Evolutionary conservation across 768 basidiomycete genomes (phyloP).

Genomic region (Russula lepida): DNA sequence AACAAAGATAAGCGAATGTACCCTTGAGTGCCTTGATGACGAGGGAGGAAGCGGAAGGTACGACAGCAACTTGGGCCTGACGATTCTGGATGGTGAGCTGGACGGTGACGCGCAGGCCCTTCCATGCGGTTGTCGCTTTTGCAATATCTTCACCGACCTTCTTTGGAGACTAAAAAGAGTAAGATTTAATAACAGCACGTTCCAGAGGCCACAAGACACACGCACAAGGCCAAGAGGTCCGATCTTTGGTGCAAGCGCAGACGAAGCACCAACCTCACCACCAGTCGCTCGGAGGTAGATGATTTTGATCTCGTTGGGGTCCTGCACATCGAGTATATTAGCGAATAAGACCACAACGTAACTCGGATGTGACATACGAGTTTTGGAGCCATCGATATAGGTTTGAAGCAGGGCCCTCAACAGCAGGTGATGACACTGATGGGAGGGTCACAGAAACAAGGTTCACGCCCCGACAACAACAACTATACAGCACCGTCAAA

Average conservation of each 20-base stretch:
- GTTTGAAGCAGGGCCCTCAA: conserved; percentile 26
- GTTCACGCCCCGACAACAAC: neutral
- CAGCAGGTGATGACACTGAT: conserved; percentile 19
- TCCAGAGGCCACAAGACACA: neutral
- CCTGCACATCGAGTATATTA: conserved; percentile 38
- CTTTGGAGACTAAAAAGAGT: conserved; percentile 79
- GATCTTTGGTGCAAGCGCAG: conserved; percentile 98
- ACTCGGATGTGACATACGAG: conserved; percentile 40
- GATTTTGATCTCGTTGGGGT: conserved; percentile 97
- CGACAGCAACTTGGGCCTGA: conserved; percentile 94
- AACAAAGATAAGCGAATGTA: conserved; percentile 30
- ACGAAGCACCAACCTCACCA: conserved; percentile 98
- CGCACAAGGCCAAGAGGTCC: conserved; percentile 98
- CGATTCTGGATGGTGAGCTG: conserved; percentile 99
- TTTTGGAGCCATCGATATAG: conserved; percentile 63
- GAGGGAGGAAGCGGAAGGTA: conserved; percentile 93
- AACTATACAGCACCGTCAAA: conserved; percentile 12
- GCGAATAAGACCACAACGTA: neutral
- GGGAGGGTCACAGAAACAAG: neutral
- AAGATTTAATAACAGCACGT: conserved; percentile 6
- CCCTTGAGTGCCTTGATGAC: conserved; percentile 98
- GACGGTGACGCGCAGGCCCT: conserved; percentile 98
- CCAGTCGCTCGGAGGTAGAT: conserved; percentile 98
- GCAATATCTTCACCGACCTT: conserved; percentile 99
- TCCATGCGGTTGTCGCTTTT: conserved; percentile 97